A percentile compares a stretch with the other conserved stretches of the same genome.
Evolutionary conservation across 495 filamentous ascomycete genomes (phyloP).

Genomic region (Aspergillus ostianus): DNA sequence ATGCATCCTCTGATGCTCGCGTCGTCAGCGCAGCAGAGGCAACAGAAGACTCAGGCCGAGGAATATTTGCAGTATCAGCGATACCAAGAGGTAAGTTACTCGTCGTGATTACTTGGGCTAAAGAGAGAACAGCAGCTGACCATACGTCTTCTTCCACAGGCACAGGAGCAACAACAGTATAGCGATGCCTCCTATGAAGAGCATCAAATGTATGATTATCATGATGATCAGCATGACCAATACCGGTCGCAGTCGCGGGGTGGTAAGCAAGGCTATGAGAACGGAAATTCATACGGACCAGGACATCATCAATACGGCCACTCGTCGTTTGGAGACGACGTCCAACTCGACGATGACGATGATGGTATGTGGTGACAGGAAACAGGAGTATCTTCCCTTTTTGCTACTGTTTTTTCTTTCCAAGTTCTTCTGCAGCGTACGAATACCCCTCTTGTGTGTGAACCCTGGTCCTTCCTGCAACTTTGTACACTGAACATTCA

Average conservation of each 20-base stretch:
- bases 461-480: constrained; percentile 21
- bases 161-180: constrained; percentile 55
- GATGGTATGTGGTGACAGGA: constrained; percentile 56
- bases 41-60: constrained; percentile 62
- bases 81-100: constrained; percentile 59
- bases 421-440: constrained; percentile 29
- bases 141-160: constrained; percentile 30
- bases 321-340: constrained; percentile 50
- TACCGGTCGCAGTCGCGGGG: constrained; percentile 53
- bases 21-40: constrained; percentile 53
- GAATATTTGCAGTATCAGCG: constrained; percentile 62
- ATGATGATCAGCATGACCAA: constrained; percentile 49
- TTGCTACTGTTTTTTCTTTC: constrained; percentile 20
- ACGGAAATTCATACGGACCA: constrained; percentile 43
- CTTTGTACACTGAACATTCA: constrained; percentile 31
- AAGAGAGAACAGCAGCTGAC: neutral
- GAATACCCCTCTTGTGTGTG: constrained; percentile 39
- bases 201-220: constrained; percentile 57
- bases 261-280: constrained; percentile 49
- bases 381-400: constrained; percentile 22
- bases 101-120: neutral
- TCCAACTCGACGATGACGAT: constrained; percentile 48
- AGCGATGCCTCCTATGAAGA: constrained; percentile 55
- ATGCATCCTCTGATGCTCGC: constrained; percentile 92
- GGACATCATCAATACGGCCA: constrained; percentile 50